These are phyloP conservation scores for Wickerhamiella hasegawae DNA, from an alignment of 805 yeast genomes.

Conservation along the genomic window DNA sequence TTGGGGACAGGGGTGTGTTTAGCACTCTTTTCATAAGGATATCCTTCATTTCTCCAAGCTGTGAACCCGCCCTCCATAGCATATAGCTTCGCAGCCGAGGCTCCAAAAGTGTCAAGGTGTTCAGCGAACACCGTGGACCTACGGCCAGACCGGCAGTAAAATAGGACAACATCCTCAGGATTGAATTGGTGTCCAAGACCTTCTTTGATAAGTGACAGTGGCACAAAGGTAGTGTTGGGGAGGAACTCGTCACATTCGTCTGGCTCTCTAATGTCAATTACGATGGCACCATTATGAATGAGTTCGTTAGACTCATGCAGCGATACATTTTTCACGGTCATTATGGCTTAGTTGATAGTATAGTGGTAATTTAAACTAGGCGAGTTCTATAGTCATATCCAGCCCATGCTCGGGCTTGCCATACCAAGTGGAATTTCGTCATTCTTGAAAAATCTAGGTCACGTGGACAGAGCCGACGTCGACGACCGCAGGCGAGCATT, in stretches of 20 bases:
- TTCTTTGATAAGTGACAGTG: background rate
- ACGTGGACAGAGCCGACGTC: too few species aligned
- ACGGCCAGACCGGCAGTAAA: background rate
- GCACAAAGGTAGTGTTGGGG: background rate
- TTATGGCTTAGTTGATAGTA: too few species aligned
- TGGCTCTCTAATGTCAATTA: slow-evolving; percentile 1
- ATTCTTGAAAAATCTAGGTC: too few species aligned
- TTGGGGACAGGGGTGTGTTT: too few species aligned
- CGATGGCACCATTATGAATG: background rate
- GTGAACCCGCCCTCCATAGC: slow-evolving; percentile 1
- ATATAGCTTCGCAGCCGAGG: background rate
- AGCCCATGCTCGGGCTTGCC: too few species aligned
- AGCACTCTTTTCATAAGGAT: background rate
- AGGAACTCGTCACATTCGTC: background rate
- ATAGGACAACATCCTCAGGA: background rate
- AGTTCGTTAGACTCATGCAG: background rate
- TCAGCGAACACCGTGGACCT: background rate
- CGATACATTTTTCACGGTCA: background rate
- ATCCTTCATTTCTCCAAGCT: background rate
- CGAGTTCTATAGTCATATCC: too few species aligned
- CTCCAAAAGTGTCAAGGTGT: background rate
- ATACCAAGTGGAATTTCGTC: too few species aligned
- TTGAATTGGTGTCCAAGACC: background rate
- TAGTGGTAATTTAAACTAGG: too few species aligned
- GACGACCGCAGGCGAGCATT: too few species aligned